A percentile compares a stretch with the other conserved stretches of the same genome.
These are phyloP conservation scores for Nemania diffusa DNA, from an alignment of 2,329 filamentous ascomycete genomes.

Conservation along the genomic window DNA sequence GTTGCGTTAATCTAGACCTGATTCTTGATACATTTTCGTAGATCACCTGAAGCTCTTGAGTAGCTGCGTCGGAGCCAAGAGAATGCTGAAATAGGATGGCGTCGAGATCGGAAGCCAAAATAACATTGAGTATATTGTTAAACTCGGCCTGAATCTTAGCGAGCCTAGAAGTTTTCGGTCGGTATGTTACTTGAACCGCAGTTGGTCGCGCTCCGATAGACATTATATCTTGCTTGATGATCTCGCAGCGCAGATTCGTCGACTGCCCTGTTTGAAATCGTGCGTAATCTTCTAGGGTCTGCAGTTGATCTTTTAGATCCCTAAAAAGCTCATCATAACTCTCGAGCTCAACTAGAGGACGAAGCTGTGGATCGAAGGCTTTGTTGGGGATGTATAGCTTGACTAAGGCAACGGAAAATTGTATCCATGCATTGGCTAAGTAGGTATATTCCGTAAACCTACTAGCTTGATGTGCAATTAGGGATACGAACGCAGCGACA, in stretches of 20 bases:
- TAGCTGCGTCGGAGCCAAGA: slow-evolving; percentile 48
- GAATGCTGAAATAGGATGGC: slow-evolving; percentile 51
- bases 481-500: slow-evolving; percentile 57
- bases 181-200: slow-evolving; percentile 72
- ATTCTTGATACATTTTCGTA: slow-evolving; percentile 73
- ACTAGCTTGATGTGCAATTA: slow-evolving; percentile 52
- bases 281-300: slow-evolving; percentile 74
- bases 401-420: slow-evolving; percentile 78
- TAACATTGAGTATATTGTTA: slow-evolving; percentile 75
- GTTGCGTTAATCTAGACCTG: slow-evolving; percentile 72
- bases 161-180: slow-evolving; percentile 75
- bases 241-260: slow-evolving; percentile 72
- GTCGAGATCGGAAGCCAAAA: slow-evolving; percentile 61
- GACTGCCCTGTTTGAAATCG: slow-evolving; percentile 72
- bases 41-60: slow-evolving; percentile 61
- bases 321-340: slow-evolving; percentile 65
- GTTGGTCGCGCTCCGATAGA: slow-evolving; percentile 74
- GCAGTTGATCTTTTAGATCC: slow-evolving; percentile 66
- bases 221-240: slow-evolving; percentile 70
- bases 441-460: slow-evolving; percentile 44
- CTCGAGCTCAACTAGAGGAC: slow-evolving; percentile 72
- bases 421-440: slow-evolving; percentile 75
- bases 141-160: slow-evolving; percentile 84
- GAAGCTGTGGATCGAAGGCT: slow-evolving; percentile 81
- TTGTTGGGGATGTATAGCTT: slow-evolving; percentile 87